These are phyloP conservation scores for Populus trichocarpa DNA, from an alignment of 441 rosid species.

Conservation along the genomic window DNA sequence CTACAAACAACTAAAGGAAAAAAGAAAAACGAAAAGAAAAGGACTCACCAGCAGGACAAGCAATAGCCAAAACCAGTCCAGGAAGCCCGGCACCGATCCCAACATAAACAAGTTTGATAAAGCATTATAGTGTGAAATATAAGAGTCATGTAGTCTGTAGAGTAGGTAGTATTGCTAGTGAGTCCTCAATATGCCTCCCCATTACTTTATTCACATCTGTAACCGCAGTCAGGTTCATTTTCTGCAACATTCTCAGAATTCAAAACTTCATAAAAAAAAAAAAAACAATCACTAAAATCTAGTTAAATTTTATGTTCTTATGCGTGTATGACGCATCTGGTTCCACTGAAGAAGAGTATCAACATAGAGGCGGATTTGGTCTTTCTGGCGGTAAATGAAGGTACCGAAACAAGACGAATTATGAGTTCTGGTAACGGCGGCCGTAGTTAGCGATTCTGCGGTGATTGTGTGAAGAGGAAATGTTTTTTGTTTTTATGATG, in stretches of 20 bases:
- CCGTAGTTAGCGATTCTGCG: conserved; percentile 10
- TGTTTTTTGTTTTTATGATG: conserved; percentile 17
- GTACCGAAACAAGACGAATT: conserved; percentile 40
- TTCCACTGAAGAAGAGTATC: conserved; percentile 79
- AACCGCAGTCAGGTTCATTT: conserved; percentile 84
- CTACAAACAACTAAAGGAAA: neutral
- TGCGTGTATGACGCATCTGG: conserved; percentile 43
- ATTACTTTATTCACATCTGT: conserved; percentile 63
- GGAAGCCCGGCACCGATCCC: conserved; percentile 94
- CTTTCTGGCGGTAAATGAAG: conserved; percentile 49
- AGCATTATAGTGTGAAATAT: conserved; percentile 32
- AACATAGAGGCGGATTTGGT: conserved; percentile 61
- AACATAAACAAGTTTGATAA: conserved; percentile 62
- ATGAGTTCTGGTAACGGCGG: conserved; percentile 7
- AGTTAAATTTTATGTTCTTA: neutral
- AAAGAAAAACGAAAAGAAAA: neutral
- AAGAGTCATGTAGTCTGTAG: conserved; percentile 41
- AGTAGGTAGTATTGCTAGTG: conserved; percentile 73
- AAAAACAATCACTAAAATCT: neutral
- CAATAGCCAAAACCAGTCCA: conserved; percentile 78
- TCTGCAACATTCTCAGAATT: conserved; percentile 35
- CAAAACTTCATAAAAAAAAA: neutral
- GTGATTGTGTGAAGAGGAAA: conserved; percentile 14
- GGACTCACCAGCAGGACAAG: conserved; percentile 64
- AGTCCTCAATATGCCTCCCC: conserved; percentile 85